Base-by-base conservation (phyloP, 2,329 filamentous ascomycete species). In the Emericellopsis atlantica region DNA sequence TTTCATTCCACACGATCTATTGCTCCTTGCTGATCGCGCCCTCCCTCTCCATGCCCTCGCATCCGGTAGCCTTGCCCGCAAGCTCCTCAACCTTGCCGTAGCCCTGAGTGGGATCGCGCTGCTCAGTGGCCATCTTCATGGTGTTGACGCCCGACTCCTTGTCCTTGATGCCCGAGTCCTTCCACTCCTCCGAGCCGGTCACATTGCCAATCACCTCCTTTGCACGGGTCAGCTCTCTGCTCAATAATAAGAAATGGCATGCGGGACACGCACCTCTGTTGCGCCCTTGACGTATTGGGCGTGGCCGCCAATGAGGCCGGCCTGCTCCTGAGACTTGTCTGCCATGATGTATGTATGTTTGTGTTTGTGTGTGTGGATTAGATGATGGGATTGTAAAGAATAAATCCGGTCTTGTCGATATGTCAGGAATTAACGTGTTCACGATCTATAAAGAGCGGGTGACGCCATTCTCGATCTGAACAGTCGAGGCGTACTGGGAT, bases 241-340 rank as follows among this genome's bases (percentile, higher is more conserved):
- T 16, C 18, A 14, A 36, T 15, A 32, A 4, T 15, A 32, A 4
- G 26, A 10, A 29, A 29, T 14, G 15, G 18, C 36, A 16, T 10
- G 36, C 9, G 16, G 9, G 21, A 21, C 39, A 52, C 59, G 43
- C 58, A 79, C 81, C 62, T 81, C 76, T 42, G 75, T 71, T 6
- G 75, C 75, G 40, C 80, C 81, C 52, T 84, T 84, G 51, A 76
- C 69, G 51, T 82, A 85, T 52, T 83, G 74, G 26, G 69, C 77
- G 54, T 84, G 81, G 34, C 72, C 69, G 44, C 69, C 65, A 35
- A 84, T 53, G 47, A 85, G 76, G 36, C 77, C 70, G 16, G 79
- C 73, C 44, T 67, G 56, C 32, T 56, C 48, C 40, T 50, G 46
- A 45, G 48, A 57, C 50, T 51, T 53, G 44, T 54, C 54, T 23